Evolutionary conservation across 768 basidiomycete genomes (phyloP).

Genomic region (Brasilioporus rufonigricans): DNA sequence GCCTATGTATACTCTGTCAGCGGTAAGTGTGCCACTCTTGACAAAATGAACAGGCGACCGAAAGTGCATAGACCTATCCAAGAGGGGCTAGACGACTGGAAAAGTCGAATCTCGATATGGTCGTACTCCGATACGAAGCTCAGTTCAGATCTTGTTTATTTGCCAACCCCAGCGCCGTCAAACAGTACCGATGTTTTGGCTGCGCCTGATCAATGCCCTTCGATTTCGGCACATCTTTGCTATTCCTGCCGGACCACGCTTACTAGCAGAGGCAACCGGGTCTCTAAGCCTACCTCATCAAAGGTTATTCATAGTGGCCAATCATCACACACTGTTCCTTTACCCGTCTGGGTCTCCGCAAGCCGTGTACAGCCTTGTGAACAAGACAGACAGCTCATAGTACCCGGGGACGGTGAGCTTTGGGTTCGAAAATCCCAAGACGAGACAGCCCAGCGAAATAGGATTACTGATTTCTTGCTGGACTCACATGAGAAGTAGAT

Average conservation of each 20-base stretch:
- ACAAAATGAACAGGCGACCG: not conserved
- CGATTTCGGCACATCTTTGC: constrained; percentile 47
- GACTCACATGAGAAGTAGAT: constrained; percentile 16
- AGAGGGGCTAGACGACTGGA: constrained; percentile 68
- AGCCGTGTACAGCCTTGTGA: not conserved
- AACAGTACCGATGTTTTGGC: not conserved
- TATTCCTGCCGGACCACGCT: constrained; percentile 63
- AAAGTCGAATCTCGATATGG: constrained; percentile 68
- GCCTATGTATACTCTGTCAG: constrained; percentile 61
- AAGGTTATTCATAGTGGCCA: not conserved
- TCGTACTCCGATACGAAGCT: constrained; percentile 33
- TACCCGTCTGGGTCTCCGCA: constrained; percentile 36
- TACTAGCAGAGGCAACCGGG: constrained; percentile 55
- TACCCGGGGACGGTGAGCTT: constrained; percentile 25
- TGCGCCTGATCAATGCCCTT: constrained; percentile 9
- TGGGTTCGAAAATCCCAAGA: constrained; percentile 33
- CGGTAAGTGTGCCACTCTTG: constrained; percentile 39
- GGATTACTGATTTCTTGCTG: constrained; percentile 40
- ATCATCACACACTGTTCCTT: constrained; percentile 15
- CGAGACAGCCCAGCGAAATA: constrained; percentile 36
- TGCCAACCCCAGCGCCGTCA: not conserved
- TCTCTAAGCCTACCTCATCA: constrained; percentile 20
- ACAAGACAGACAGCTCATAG: not conserved
- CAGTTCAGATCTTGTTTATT: constrained; percentile 11
- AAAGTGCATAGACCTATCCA: constrained; percentile 54